Conservation (phyloP, 192 early-diverging fungal genomes). For the Rhizophagus clarus region DNA sequence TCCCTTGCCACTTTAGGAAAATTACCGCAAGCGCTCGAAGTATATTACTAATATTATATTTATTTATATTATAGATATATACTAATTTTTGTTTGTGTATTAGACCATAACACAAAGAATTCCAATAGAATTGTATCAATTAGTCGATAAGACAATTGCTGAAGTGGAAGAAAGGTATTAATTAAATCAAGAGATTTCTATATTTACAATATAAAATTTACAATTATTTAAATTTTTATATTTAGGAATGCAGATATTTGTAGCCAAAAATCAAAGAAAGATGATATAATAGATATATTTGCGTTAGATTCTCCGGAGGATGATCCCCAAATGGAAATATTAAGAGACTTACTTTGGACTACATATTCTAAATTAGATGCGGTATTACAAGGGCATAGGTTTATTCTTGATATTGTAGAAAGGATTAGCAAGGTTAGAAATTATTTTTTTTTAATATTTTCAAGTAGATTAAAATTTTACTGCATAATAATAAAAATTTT, state of each 20-base stretch:
- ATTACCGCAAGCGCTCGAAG: slow-evolving; percentile 55
- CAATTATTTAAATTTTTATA: neutral
- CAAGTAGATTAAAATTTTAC: neutral
- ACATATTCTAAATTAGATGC: slow-evolving; percentile 76
- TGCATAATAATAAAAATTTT: neutral
- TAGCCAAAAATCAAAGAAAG: slow-evolving; percentile 43
- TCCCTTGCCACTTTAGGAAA: slow-evolving; percentile 61
- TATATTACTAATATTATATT: slow-evolving; percentile 7
- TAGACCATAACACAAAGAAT: slow-evolving; percentile 74
- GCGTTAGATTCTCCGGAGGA: slow-evolving; percentile 52
- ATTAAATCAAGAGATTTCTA: neutral
- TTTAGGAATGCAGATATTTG: slow-evolving; percentile 38
- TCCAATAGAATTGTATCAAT: slow-evolving; percentile 64
- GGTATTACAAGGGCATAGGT: slow-evolving; percentile 73
- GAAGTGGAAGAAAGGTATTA: slow-evolving; percentile 74
- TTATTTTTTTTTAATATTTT: neutral
- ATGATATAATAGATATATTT: slow-evolving; percentile 50
- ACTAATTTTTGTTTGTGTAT: slow-evolving; percentile 17
- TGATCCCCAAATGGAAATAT: slow-evolving; percentile 65
- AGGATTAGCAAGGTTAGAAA: slow-evolving; percentile 35
- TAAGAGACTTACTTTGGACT: slow-evolving; percentile 76
- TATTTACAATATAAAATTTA: neutral
- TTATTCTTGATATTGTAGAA: slow-evolving; percentile 63
- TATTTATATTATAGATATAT: neutral
- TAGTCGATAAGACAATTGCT: slow-evolving; percentile 71